phyloP scores from a whole-genome alignment of 805 yeast species.

The Ogataea methylovora region DNA sequence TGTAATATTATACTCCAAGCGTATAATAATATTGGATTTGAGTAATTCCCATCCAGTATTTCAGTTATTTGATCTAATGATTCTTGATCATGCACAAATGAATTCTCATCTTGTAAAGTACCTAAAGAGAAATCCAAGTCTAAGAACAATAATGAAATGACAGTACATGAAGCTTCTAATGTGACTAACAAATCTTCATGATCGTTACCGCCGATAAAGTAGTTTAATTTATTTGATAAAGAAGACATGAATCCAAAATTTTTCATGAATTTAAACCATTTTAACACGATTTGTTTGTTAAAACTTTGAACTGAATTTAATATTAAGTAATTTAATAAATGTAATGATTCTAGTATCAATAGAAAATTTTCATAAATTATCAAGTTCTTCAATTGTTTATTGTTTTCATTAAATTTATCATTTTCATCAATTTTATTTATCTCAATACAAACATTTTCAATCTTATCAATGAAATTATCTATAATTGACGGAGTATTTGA shows the following conservation, averaged over 20 bases:
- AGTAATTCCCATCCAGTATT: slow-evolving; percentile 10
- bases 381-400: not conserved
- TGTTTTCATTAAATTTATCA: not conserved
- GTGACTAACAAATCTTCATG: slow-evolving; percentile 5
- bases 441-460: no score
- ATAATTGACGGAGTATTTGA: not conserved
- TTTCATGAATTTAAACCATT: slow-evolving; percentile 53
- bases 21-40: slow-evolving; percentile 41
- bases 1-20: slow-evolving; percentile 61
- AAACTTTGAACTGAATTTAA: slow-evolving; percentile 17
- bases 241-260: slow-evolving; percentile 9
- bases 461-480: not conserved
- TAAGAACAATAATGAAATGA: slow-evolving; percentile 43
- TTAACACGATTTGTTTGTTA: slow-evolving; percentile 23
- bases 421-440: not conserved
- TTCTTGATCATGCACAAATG: slow-evolving; percentile 33
- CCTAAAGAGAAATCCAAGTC: slow-evolving; percentile 49
- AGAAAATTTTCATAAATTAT: slow-evolving; percentile 8
- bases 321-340: slow-evolving; percentile 18
- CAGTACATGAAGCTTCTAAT: slow-evolving; percentile 40
- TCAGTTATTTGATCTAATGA: slow-evolving; percentile 34
- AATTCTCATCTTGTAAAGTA: slow-evolving; percentile 27
- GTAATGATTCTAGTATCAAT: slow-evolving; percentile 15
- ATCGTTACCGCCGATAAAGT: not conserved
- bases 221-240: not conserved